Evolutionary conservation across 2,329 filamentous ascomycete genomes (phyloP).

Genomic region (Epichloe coenophiala): DNA sequence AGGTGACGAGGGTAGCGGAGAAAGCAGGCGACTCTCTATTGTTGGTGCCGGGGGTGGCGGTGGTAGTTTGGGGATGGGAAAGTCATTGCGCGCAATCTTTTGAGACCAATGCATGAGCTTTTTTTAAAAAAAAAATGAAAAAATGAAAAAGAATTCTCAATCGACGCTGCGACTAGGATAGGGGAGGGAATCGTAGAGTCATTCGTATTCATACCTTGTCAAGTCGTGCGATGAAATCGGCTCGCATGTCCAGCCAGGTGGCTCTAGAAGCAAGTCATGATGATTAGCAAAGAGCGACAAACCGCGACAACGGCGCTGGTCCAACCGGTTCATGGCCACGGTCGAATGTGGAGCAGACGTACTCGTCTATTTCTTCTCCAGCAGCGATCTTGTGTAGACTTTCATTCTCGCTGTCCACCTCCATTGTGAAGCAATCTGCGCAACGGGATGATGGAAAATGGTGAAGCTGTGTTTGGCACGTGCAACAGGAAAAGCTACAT

Average conservation of each 20-base stretch:
- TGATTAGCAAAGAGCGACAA: slow-evolving; percentile 14
- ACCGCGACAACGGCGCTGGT: not conserved
- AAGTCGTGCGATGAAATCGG: slow-evolving; percentile 51
- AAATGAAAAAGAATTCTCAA: no score
- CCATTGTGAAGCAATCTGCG: slow-evolving; percentile 28
- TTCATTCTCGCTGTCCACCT: slow-evolving; percentile 39
- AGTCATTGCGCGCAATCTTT: slow-evolving; percentile 63
- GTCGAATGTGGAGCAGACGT: slow-evolving; percentile 17
- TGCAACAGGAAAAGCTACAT: no score
- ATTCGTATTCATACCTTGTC: slow-evolving; percentile 37
- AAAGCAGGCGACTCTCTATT: slow-evolving; percentile 18
- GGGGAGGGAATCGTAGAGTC: not conserved
- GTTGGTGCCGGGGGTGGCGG: slow-evolving; percentile 25
- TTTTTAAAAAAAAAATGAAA: not conserved
- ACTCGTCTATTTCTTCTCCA: slow-evolving; percentile 43
- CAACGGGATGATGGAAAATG: slow-evolving; percentile 3
- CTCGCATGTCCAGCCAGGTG: slow-evolving; percentile 55
- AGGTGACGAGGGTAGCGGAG: slow-evolving; percentile 33
- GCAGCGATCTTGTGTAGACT: slow-evolving; percentile 33
- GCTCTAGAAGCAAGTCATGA: slow-evolving; percentile 32
- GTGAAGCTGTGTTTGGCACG: slow-evolving; percentile 3
- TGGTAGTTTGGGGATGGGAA: slow-evolving; percentile 53
- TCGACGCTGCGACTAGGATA: no score
- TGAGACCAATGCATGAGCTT: not conserved
- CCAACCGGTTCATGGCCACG: not conserved